Evolutionary conservation across 2,329 filamentous ascomycete genomes (phyloP).

Genomic region (Curvularia verruculosa): DNA sequence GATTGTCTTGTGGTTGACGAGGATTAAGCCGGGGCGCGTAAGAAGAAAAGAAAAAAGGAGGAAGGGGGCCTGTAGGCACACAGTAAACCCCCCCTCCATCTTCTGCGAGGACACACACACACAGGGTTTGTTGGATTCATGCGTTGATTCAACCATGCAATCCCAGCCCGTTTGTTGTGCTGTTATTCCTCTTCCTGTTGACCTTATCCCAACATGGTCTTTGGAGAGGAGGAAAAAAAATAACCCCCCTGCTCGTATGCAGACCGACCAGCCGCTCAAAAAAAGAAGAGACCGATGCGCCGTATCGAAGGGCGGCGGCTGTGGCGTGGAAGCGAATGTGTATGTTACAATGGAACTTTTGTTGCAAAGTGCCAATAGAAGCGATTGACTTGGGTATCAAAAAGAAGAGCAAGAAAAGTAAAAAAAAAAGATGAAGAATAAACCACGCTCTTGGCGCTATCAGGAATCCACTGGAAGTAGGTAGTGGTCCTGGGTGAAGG

Average conservation of each 20-base stretch:
- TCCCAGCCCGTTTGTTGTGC: no score
- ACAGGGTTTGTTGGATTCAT: not conserved
- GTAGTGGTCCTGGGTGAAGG: slow-evolving; percentile 14
- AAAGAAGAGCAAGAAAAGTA: slow-evolving; percentile 32
- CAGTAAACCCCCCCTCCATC: not conserved
- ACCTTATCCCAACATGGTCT: slow-evolving; percentile 4
- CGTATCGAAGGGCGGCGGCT: slow-evolving; percentile 24
- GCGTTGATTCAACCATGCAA: slow-evolving; percentile 3
- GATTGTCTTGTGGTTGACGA: no score
- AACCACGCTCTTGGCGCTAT: slow-evolving; percentile 24
- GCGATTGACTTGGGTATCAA: slow-evolving; percentile 47
- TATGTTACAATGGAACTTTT: slow-evolving; percentile 24
- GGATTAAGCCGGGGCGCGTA: not conserved
- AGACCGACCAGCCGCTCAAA: slow-evolving; percentile 28
- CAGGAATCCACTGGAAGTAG: slow-evolving; percentile 19
- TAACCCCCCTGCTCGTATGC: slow-evolving; percentile 18
- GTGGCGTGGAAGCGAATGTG: slow-evolving; percentile 39
- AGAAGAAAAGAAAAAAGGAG: not conserved
- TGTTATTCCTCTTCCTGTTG: not conserved
- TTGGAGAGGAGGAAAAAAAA: not conserved
- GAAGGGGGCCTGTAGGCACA: not conserved
- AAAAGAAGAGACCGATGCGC: slow-evolving; percentile 15
- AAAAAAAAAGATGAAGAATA: slow-evolving; percentile 24
- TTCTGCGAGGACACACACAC: not conserved
- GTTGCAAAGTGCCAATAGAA: slow-evolving; percentile 24